Conservation (phyloP, 2,329 filamentous ascomycete genomes). For the Hypoxylon sp. region DNA sequence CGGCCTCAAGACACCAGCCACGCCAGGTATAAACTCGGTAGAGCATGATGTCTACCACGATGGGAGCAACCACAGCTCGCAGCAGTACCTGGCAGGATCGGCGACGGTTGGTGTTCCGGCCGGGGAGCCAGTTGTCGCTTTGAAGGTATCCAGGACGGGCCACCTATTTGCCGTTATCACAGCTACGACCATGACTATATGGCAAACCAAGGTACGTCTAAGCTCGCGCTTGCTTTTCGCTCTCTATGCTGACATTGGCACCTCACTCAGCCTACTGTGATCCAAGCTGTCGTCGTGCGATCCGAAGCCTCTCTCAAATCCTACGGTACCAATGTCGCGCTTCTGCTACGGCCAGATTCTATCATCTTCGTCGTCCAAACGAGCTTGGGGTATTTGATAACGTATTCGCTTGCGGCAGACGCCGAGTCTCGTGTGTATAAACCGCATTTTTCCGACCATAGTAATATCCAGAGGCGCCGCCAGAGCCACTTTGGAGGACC, state of each 20-base stretch:
- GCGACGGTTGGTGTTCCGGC: slow-evolving; percentile 54
- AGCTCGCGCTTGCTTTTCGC: slow-evolving; percentile 24
- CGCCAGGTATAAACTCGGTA: slow-evolving; percentile 66
- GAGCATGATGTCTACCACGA: slow-evolving; percentile 59
- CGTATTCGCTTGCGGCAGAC: slow-evolving; percentile 89
- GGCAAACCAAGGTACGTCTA: slow-evolving; percentile 85
- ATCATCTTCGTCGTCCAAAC: slow-evolving; percentile 93
- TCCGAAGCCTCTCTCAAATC: slow-evolving; percentile 80
- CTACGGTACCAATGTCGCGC: slow-evolving; percentile 84
- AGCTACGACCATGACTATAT: slow-evolving; percentile 83
- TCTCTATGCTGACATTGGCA: slow-evolving; percentile 38
- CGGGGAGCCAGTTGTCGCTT: slow-evolving; percentile 71
- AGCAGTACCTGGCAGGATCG: slow-evolving; percentile 41
- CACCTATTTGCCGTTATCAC: slow-evolving; percentile 90
- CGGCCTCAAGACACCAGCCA: slow-evolving; percentile 62
- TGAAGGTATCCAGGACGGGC: slow-evolving; percentile 80
- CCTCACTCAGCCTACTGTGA: slow-evolving; percentile 76
- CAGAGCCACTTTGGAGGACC: slow-evolving; percentile 68
- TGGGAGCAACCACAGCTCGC: slow-evolving; percentile 41
- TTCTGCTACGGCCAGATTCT: slow-evolving; percentile 89
- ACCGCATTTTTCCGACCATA: slow-evolving; percentile 76
- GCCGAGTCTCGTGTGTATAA: slow-evolving; percentile 84
- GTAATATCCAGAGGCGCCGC: slow-evolving; percentile 67
- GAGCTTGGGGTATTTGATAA: slow-evolving; percentile 85
- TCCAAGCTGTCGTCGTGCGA: slow-evolving; percentile 84